Evolutionary conservation across 129 eudicot species (phyloP).

Genomic region (Scalesia atractyloides): DNA sequence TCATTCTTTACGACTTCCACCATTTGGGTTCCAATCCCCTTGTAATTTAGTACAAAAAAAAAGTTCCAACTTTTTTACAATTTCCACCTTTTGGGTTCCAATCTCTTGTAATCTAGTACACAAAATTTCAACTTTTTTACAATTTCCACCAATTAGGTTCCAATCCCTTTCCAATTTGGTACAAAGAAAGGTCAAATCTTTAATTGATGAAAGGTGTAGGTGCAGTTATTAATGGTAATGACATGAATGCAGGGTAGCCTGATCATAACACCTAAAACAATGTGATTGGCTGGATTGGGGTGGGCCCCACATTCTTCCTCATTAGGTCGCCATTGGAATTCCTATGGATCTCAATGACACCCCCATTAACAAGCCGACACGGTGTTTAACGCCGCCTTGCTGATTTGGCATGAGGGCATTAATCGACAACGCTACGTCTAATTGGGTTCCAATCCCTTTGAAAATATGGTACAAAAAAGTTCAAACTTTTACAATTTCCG

Average conservation of each 20-base stretch:
- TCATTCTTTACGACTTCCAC: neutral
- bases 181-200: neutral
- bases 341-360: too few relatives aligned
- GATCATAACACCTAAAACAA: constrained; percentile 21
- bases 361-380: too few relatives aligned
- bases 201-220: neutral
- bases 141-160: neutral
- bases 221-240: neutral
- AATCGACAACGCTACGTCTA: too few relatives aligned
- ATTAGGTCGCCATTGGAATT: too few relatives aligned
- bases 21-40: neutral
- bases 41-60: neutral
- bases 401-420: too few relatives aligned
- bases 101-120: neutral
- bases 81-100: neutral
- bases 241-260: constrained; percentile 20
- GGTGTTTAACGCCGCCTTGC: too few relatives aligned
- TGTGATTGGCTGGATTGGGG: too few relatives aligned
- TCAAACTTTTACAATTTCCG: neutral
- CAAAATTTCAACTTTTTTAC: neutral
- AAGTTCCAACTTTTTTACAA: neutral
- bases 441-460: too few relatives aligned
- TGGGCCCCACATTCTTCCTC: too few relatives aligned
- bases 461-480: too few relatives aligned
- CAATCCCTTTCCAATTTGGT: neutral